Evolutionary conservation across 805 yeast genomes (phyloP).

Genomic region (Candida nitratophila): DNA sequence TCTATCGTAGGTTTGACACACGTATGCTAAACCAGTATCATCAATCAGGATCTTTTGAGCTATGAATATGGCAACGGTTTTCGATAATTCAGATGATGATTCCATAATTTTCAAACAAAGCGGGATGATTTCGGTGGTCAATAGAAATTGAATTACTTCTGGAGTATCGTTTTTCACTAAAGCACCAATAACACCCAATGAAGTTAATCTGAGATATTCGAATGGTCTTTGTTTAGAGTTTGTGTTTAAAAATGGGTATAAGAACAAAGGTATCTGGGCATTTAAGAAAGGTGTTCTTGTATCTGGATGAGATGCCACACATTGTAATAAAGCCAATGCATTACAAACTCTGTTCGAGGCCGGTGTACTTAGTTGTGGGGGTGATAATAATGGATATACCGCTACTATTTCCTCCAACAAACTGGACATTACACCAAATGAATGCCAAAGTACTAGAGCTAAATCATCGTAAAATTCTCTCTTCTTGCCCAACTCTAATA

Average conservation of each 20-base stretch:
- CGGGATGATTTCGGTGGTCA: slow-evolving; percentile 96
- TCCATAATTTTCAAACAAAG: slow-evolving; percentile 93
- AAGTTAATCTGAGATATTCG: slow-evolving; percentile 87
- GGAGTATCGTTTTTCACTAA: slow-evolving; percentile 93
- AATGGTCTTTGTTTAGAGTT: slow-evolving; percentile 87
- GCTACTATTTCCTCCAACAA: slow-evolving; percentile 82
- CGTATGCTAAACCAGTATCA: slow-evolving; percentile 84
- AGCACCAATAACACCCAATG: slow-evolving; percentile 95
- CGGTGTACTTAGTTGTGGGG: slow-evolving; percentile 79
- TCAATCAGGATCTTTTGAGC: slow-evolving; percentile 89
- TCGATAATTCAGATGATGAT: slow-evolving; percentile 84
- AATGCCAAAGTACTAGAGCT: slow-evolving; percentile 90
- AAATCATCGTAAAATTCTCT: slow-evolving; percentile 92
- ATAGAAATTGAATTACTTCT: slow-evolving; percentile 83
- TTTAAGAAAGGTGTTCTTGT: slow-evolving; percentile 78
- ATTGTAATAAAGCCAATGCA: slow-evolving; percentile 88
- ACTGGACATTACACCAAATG: slow-evolving; percentile 94
- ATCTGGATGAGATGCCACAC: slow-evolving; percentile 93
- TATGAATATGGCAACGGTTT: slow-evolving; percentile 95
- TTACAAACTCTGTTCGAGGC: slow-evolving; percentile 91
- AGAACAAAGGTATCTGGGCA: slow-evolving; percentile 87
- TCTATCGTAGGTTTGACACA: slow-evolving; percentile 92
- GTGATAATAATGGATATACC: slow-evolving; percentile 84
- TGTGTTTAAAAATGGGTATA: slow-evolving; percentile 91
- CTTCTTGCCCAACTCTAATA: slow-evolving; percentile 86